These are phyloP conservation scores for Talaromyces sp. DNA, from an alignment of 2,329 filamentous ascomycete genomes.

Conservation along the genomic window DNA sequence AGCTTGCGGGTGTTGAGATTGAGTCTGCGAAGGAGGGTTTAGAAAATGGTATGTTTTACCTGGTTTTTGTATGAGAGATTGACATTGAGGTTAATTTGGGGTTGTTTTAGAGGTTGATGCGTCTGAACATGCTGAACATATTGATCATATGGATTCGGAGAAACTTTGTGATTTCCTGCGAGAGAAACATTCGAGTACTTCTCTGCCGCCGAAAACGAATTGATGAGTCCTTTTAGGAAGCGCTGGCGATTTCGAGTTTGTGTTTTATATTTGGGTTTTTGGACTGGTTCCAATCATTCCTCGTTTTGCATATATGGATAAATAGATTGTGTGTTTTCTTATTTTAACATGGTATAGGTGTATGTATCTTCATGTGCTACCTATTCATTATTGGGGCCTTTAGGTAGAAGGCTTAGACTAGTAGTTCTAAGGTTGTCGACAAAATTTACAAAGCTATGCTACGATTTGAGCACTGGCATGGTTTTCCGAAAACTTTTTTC, in stretches of 20 bases:
- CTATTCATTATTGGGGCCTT: too few species aligned
- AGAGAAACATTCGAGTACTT: conserved; percentile 32
- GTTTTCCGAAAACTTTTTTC: too few species aligned
- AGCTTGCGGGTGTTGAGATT: neutral
- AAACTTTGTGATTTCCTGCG: conserved; percentile 36
- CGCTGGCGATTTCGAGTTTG: neutral
- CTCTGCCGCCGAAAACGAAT: conserved; percentile 10
- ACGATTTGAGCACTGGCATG: too few species aligned
- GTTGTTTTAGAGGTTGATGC: neutral
- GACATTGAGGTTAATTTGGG: neutral
- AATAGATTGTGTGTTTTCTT: neutral
- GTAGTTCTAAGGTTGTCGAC: too few species aligned
- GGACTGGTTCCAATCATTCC: too few species aligned
- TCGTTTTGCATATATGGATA: neutral
- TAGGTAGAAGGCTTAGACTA: too few species aligned
- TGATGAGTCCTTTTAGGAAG: neutral
- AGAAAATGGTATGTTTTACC: neutral
- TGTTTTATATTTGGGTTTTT: neutral
- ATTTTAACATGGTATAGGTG: too few species aligned
- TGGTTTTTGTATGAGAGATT: neutral
- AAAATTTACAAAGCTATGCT: too few species aligned
- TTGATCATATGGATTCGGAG: conserved; percentile 35
- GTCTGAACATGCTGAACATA: conserved; percentile 14
- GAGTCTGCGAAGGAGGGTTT: neutral
- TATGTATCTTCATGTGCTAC: too few species aligned